phyloP scores from a whole-genome alignment of 169 alveolate species.

The Perkinsus chesapeaki region DNA sequence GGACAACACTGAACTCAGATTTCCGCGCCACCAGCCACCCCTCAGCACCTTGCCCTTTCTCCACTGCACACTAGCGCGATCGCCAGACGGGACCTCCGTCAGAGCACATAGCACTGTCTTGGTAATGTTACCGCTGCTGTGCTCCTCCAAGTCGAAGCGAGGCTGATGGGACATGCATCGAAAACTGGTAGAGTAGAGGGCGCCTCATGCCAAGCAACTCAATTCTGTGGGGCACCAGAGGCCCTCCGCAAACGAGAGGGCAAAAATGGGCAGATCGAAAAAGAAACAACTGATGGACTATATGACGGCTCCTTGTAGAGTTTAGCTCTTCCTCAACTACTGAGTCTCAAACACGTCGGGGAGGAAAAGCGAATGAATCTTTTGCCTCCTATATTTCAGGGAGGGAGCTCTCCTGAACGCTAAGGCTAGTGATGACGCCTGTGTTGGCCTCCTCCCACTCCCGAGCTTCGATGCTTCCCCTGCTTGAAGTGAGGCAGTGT shows the following conservation, averaged over 20 bases:
- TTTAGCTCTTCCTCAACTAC: background rate
- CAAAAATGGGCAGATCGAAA: background rate
- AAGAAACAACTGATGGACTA: background rate
- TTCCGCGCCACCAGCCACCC: background rate
- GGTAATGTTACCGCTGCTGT: too few relatives aligned
- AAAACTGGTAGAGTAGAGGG: too few relatives aligned
- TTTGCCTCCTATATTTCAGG: background rate
- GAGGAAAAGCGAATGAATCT: background rate
- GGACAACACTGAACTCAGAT: background rate
- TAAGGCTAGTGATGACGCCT: background rate
- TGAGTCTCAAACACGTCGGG: background rate
- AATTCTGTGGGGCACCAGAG: background rate
- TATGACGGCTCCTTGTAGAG: background rate
- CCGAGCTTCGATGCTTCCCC: background rate
- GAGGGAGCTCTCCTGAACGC: background rate
- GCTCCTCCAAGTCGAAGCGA: too few relatives aligned
- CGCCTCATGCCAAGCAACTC: too few relatives aligned
- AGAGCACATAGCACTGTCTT: too few relatives aligned
- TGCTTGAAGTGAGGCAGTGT: background rate
- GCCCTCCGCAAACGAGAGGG: background rate
- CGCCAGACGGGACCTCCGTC: too few relatives aligned
- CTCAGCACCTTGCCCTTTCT: background rate
- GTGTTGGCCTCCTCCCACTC: background rate
- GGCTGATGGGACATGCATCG: too few relatives aligned
- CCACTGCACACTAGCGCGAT: too few relatives aligned